Evolutionary conservation across 2,329 filamentous ascomycete genomes (phyloP), one percentile per base, ranked within the genome.

Genomic region (Zalaria sp.): DNA sequence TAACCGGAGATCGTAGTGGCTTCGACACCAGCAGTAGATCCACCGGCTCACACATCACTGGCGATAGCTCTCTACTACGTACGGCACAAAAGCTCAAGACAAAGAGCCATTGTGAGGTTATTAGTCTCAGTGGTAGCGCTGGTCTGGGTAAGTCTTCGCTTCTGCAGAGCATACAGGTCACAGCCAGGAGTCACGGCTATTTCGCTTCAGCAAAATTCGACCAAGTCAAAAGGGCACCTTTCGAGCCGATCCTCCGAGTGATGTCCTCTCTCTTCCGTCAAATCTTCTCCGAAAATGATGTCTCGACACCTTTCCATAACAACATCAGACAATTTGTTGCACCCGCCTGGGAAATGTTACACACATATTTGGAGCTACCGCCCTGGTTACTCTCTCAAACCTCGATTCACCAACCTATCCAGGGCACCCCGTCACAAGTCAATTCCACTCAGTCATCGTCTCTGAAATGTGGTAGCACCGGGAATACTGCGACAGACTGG

Each of bases 231-330:
- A 69, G 68, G 41, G 66, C 73, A 4, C 76, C 76, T 0, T 80
- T 77, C 47, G 76, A 79, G 42, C 73, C 76, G 0, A 67, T 79
- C 32, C 61, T 78, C 11, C 70, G 68, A 46, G 62, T 77, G n/a
- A 66, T 80, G 60, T 72, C 71, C 5, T 75, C 72, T 32, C 58
- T 79, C 11, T 72, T 80, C 43, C 68, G 75, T 26, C 76, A 80
- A 47, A 77, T 79, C 5, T 80, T 79, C 51, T 77, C 74, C 1
- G 76, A 80, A 52, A 69, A 71, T 31, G 74, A 80, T 54, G 71
- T 80, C 10, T 67, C 62, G 6, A 76, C 74, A 1, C 68, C 73
- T 1, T 79, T 79, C 45, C 76, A 80, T 50, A 68, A 75, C 44
- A 71, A 66, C 46, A 60, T 80, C 8, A 63, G 76, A 18, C 61